phyloP scores from a whole-genome alignment of 768 basidiomycete genomes.

The Hydnum rufescens region DNA sequence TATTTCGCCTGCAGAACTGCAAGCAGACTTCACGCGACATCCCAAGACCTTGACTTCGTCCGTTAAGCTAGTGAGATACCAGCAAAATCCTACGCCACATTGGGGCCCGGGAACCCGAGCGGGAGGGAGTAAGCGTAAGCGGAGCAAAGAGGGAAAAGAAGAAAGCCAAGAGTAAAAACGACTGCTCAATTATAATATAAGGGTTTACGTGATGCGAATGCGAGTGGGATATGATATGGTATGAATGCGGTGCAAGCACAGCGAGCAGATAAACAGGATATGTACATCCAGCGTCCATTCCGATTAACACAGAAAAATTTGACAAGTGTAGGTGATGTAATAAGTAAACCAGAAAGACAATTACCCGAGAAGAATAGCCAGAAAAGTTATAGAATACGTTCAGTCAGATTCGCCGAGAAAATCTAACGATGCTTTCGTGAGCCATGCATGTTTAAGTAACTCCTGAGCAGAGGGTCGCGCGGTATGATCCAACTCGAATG shows the following conservation, averaged over 20 bases:
- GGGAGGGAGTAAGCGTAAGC: conserved; percentile 19
- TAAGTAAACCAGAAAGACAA: background rate
- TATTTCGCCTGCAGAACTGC: too few relatives aligned
- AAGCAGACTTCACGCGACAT: conserved; percentile 68
- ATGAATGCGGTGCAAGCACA: background rate
- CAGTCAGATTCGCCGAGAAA: background rate
- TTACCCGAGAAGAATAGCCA: background rate
- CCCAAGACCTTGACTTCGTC: conserved; percentile 37
- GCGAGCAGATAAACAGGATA: background rate
- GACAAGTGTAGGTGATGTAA: background rate
- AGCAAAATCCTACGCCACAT: conserved; percentile 72
- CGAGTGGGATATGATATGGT: background rate
- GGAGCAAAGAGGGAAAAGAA: conserved; percentile 7
- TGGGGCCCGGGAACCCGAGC: conserved; percentile 82
- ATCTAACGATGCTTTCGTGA: conserved; percentile 17
- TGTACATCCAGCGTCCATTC: background rate
- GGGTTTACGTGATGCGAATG: background rate
- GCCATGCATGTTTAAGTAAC: conserved; percentile 57
- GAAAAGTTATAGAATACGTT: background rate
- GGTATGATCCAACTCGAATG: conserved; percentile 72
- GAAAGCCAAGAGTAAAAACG: background rate
- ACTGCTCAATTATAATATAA: background rate
- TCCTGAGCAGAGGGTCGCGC: conserved; percentile 61
- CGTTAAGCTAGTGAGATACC: conserved; percentile 71
- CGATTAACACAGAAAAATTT: background rate